phyloP scores from a whole-genome alignment of 75 land plant species.

The Gnetum montanum region DNA sequence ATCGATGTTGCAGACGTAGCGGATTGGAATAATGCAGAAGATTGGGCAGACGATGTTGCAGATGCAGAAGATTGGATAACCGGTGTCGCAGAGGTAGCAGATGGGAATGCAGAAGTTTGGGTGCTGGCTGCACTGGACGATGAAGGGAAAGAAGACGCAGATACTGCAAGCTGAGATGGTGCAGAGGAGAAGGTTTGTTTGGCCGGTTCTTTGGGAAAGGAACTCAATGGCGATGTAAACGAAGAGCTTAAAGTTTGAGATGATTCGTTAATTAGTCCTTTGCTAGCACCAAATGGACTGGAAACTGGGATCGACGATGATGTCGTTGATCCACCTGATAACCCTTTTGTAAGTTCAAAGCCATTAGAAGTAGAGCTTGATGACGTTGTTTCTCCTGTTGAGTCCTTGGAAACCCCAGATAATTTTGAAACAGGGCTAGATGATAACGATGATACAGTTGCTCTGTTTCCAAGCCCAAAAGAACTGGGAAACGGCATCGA shows the following conservation, averaged over 20 bases:
- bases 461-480: too few species aligned
- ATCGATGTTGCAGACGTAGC: constrained; percentile 7
- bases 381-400: background rate
- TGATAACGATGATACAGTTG: background rate
- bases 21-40: constrained; percentile 4
- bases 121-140: background rate
- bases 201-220: too few species aligned
- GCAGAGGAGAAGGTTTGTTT: background rate
- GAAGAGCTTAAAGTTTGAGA: background rate
- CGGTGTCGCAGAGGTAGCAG: background rate
- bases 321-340: too few species aligned
- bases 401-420: background rate
- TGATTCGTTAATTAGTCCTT: too few species aligned
- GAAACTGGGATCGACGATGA: too few species aligned
- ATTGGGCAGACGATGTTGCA: background rate
- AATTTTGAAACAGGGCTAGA: background rate
- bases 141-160: background rate
- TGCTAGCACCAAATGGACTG: too few species aligned
- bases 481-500: too few species aligned
- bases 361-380: background rate
- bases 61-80: background rate
- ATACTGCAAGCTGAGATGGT: background rate
- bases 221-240: background rate
- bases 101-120: background rate
- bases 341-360: background rate